These are phyloP conservation scores for Thelonectria olida DNA, from an alignment of 2,329 filamentous ascomycete genomes.

Conservation along the genomic window DNA sequence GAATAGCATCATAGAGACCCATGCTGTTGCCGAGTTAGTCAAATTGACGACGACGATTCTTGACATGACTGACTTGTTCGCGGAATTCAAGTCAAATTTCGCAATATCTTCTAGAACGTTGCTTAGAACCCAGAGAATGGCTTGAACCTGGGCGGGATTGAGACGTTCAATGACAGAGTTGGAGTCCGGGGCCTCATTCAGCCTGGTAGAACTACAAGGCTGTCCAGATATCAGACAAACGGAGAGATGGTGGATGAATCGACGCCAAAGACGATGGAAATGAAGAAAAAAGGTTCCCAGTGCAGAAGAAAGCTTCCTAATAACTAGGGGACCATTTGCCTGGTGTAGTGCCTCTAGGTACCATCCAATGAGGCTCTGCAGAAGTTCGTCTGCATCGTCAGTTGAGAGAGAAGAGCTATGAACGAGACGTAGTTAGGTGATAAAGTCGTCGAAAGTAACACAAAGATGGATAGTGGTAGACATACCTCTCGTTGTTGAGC, in stretches of 20 bases:
- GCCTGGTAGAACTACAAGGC: conserved; percentile 28
- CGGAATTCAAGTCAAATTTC: conserved; percentile 71
- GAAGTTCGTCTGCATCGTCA: conserved; percentile 66
- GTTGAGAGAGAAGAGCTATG: conserved; percentile 60
- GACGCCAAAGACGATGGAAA: conserved; percentile 73
- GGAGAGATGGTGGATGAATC: conserved; percentile 68
- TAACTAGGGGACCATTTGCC: conserved; percentile 67
- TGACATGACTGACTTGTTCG: conserved; percentile 58
- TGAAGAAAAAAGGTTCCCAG: conserved; percentile 79
- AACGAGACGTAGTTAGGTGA: neutral
- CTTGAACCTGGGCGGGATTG: conserved; percentile 58
- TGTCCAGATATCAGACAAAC: conserved; percentile 59
- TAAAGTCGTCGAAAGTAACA: neutral
- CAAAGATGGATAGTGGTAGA: neutral
- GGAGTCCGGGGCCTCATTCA: conserved; percentile 49
- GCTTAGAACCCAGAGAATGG: conserved; percentile 69
- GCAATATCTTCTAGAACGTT: conserved; percentile 48
- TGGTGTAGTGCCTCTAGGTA: conserved; percentile 63
- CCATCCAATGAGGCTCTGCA: conserved; percentile 70
- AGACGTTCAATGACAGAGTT: conserved; percentile 59
- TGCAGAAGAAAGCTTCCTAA: conserved; percentile 80
- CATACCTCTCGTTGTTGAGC: conserved; percentile 87
- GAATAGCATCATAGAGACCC: conserved; percentile 50
- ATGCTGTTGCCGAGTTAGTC: conserved; percentile 39
- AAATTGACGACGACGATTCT: conserved; percentile 12